These are phyloP conservation scores for Sinapis alba DNA, from an alignment of 441 rosid genomes.

Conservation along the genomic window DNA sequence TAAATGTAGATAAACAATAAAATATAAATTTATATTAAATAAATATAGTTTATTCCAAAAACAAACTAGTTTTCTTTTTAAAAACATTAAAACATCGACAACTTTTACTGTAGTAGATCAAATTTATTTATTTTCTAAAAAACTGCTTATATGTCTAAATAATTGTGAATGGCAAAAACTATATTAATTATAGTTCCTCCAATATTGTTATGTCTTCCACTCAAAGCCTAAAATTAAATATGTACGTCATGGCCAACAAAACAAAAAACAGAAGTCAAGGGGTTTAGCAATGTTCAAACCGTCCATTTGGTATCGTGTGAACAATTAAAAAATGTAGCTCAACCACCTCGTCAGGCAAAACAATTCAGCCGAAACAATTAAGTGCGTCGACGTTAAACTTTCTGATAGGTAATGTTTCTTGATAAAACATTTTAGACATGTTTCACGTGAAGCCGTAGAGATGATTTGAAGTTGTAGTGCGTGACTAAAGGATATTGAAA, in stretches of 20 bases:
- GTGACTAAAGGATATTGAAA: not conserved
- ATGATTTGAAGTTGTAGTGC: constrained; percentile 5
- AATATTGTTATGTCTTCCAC: no score
- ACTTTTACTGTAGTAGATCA: no score
- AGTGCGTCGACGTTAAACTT: not conserved
- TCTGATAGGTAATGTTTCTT: not conserved
- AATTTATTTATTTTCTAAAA: no score
- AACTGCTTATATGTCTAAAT: no score
- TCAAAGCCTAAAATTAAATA: no score
- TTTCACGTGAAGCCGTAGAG: constrained; percentile 16
- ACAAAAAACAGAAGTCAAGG: not conserved
- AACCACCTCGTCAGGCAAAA: not conserved
- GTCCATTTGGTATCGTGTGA: not conserved
- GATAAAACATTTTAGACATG: constrained; percentile 5
- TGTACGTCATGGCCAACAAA: not conserved
- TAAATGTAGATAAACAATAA: no score
- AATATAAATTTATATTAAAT: no score
- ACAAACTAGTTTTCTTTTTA: no score
- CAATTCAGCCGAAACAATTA: not conserved
- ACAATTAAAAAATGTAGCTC: not conserved
- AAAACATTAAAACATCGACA: no score
- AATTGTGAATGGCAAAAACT: no score
- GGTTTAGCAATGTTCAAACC: not conserved
- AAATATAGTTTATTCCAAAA: no score
- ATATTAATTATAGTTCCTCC: no score